Percentiles rank a stretch among this genome's conserved stretches.
Conservation (phyloP, 257 asterid species). For the Salvia splendens region DNA sequence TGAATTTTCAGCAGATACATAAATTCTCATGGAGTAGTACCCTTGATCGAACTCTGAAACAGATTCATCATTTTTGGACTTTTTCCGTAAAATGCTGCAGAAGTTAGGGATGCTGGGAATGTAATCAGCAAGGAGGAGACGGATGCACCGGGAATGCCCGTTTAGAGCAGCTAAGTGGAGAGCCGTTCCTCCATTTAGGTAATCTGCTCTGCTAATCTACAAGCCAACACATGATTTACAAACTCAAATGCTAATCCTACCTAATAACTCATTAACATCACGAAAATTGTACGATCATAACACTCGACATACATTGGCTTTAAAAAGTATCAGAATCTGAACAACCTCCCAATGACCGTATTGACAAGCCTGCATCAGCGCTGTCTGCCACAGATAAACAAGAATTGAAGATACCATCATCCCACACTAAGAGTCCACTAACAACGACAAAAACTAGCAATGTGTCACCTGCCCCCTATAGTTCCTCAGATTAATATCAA, state of each 20-base stretch:
- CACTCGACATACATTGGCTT: slow-evolving; percentile 68
- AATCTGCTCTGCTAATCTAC: slow-evolving; percentile 82
- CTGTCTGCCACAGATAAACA: slow-evolving; percentile 61
- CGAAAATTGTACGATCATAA: slow-evolving; percentile 16
- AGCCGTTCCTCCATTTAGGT: slow-evolving; percentile 88
- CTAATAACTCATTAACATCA: not conserved
- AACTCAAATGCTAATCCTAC: slow-evolving; percentile 12
- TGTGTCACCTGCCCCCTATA: slow-evolving; percentile 76
- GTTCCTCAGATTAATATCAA: slow-evolving; percentile 83
- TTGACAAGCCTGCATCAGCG: slow-evolving; percentile 95
- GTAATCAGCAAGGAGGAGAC: slow-evolving; percentile 80
- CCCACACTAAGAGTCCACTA: not conserved
- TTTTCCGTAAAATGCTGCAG: slow-evolving; percentile 52
- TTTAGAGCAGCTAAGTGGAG: slow-evolving; percentile 88
- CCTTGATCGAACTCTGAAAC: slow-evolving; percentile 59
- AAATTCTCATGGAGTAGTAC: slow-evolving; percentile 33
- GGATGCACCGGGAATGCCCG: slow-evolving; percentile 77
- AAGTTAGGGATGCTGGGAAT: slow-evolving; percentile 74
- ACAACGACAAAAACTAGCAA: not conserved
- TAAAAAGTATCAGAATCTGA: slow-evolving; percentile 74
- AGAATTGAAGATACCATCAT: not conserved
- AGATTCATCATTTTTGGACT: slow-evolving; percentile 43
- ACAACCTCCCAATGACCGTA: slow-evolving; percentile 95
- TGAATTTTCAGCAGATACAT: not conserved
- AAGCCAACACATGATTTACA: slow-evolving; percentile 26